Percentiles rank a stretch among this genome's conserved stretches.
Evolutionary conservation across 208 protist species (phyloP).

Genomic region (Crithidia thermophila): DNA sequence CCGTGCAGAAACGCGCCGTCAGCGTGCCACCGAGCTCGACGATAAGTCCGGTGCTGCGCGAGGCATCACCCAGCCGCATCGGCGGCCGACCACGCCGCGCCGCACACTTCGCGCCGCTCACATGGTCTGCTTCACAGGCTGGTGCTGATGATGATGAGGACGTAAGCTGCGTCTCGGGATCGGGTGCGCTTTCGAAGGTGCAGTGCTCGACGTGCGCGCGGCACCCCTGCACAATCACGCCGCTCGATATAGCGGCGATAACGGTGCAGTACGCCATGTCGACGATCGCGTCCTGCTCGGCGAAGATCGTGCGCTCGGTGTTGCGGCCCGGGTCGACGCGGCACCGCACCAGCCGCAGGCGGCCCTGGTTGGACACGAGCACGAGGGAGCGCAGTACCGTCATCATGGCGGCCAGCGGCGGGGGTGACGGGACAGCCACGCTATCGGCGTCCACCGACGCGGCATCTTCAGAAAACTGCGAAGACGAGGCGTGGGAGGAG

Average conservation of each 20-base stretch:
- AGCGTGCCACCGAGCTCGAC: constrained; percentile 74
- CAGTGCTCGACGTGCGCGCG: constrained; percentile 53
- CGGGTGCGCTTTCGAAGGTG: constrained; percentile 32
- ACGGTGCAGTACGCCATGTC: constrained; percentile 57
- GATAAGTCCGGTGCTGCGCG: constrained; percentile 59
- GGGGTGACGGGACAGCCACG: neutral
- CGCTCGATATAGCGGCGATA: constrained; percentile 49
- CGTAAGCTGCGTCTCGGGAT: neutral
- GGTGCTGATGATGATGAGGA: neutral
- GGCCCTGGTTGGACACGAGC: constrained; percentile 66
- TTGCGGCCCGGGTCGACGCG: constrained; percentile 35
- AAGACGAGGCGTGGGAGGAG: too few relatives aligned
- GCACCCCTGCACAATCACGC: constrained; percentile 70
- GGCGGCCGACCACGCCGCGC: constrained; percentile 1
- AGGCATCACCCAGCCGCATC: constrained; percentile 28
- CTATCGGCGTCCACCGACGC: neutral
- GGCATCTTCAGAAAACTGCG: too few relatives aligned
- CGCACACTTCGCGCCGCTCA: neutral
- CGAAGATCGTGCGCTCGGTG: constrained; percentile 67
- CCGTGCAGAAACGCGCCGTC: constrained; percentile 53
- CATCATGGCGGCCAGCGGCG: constrained; percentile 15
- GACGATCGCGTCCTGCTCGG: constrained; percentile 68
- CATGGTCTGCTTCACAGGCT: neutral
- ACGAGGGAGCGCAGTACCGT: constrained; percentile 52
- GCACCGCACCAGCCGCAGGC: constrained; percentile 40